These are phyloP conservation scores for Rhinocladiella mackenziei DNA, from an alignment of 2,329 filamentous ascomycete species.

Conservation along the genomic window DNA sequence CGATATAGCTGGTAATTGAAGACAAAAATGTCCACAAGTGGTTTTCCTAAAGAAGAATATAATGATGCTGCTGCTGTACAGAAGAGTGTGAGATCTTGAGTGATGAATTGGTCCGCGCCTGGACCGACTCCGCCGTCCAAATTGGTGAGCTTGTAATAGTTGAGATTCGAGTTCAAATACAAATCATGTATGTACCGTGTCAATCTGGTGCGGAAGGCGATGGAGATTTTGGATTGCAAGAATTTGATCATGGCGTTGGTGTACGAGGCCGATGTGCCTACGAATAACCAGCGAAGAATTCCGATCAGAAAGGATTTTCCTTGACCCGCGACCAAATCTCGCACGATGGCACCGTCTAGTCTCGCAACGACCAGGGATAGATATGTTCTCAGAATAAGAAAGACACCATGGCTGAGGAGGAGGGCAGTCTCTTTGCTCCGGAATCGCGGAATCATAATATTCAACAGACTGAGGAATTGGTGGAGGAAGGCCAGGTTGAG, in stretches of 20 bases:
- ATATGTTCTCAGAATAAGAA: slow-evolving; percentile 88
- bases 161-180: slow-evolving; percentile 89
- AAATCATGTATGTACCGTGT: slow-evolving; percentile 97
- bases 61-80: slow-evolving; percentile 87
- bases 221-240: slow-evolving; percentile 94
- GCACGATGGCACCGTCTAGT: slow-evolving; percentile 90
- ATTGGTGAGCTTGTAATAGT: slow-evolving; percentile 93
- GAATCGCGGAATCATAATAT: slow-evolving; percentile 96
- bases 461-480: slow-evolving; percentile 91
- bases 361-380: slow-evolving; percentile 88
- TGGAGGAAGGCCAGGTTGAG: slow-evolving; percentile 94
- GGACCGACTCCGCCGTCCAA: slow-evolving; percentile 89
- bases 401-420: slow-evolving; percentile 80
- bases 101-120: slow-evolving; percentile 94
- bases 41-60: slow-evolving; percentile 96
- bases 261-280: slow-evolving; percentile 90
- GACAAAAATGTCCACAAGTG: slow-evolving; percentile 91
- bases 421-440: slow-evolving; percentile 92
- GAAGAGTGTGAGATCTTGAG: slow-evolving; percentile 92
- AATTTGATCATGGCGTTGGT: slow-evolving; percentile 99
- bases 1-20: slow-evolving; percentile 98
- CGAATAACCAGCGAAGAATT: slow-evolving; percentile 88
- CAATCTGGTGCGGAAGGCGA: slow-evolving; percentile 90
- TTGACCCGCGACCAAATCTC: slow-evolving; percentile 92
- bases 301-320: slow-evolving; percentile 84